phyloP scores from a whole-genome alignment of 805 yeast species.

The Barnettozyma californica region DNA sequence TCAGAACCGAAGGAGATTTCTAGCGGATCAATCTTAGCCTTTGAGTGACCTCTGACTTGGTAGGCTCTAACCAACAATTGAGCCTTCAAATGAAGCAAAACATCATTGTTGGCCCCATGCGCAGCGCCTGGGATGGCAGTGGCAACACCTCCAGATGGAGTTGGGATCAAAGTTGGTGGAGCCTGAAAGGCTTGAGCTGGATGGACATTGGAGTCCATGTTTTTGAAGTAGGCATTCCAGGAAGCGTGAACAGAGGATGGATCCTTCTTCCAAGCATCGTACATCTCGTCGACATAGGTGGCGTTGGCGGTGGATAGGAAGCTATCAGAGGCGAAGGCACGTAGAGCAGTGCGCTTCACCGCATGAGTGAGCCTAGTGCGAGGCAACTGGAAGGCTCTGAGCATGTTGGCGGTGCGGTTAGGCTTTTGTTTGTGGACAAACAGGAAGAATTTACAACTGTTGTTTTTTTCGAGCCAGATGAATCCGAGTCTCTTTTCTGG shows the following conservation, averaged over 20 bases:
- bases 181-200: slow-evolving; percentile 77
- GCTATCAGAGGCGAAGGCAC: slow-evolving; percentile 41
- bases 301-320: slow-evolving; percentile 84
- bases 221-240: slow-evolving; percentile 96
- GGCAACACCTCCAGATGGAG: slow-evolving; percentile 72
- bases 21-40: slow-evolving; percentile 94
- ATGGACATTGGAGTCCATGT: slow-evolving; percentile 68
- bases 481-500: neutral
- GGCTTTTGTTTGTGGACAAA: neutral
- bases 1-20: slow-evolving; percentile 81
- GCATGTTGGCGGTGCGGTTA: slow-evolving; percentile 14
- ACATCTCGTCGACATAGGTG: slow-evolving; percentile 96
- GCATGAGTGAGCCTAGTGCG: slow-evolving; percentile 19
- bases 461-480: neutral
- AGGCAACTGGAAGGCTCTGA: slow-evolving; percentile 23
- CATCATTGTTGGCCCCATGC: slow-evolving; percentile 43
- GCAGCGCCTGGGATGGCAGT: slow-evolving; percentile 45
- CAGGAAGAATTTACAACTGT: neutral
- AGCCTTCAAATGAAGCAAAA: slow-evolving; percentile 84
- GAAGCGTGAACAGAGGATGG: slow-evolving; percentile 90
- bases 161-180: slow-evolving; percentile 86
- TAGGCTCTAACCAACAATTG: slow-evolving; percentile 96
- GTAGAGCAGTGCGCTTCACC: slow-evolving; percentile 8
- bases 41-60: slow-evolving; percentile 97
- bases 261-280: slow-evolving; percentile 86